Evolutionary conservation across 805 yeast species (phyloP), one percentile per base, ranked within the genome.

Genomic region (Candida dajiaensis): DNA sequence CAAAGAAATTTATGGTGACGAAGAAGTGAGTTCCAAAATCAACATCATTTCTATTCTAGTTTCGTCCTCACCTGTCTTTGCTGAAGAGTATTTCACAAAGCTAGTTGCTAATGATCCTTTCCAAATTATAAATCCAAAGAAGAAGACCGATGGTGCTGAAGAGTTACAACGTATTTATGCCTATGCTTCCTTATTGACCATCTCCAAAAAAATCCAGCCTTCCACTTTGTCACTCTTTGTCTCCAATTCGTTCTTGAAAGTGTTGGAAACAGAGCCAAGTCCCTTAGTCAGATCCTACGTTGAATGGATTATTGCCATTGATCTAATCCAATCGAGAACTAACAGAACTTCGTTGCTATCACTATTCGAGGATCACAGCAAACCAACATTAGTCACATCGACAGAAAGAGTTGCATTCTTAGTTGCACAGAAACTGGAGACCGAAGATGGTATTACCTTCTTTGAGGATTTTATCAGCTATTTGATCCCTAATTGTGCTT

Each of bases 261-360:
- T 68, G 9, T 66, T 87, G 12, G 68, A 73, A 38, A 64, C 68
- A 2, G 98, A 92, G 51, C 78, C 87, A 13, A 84, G 94, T 51
- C 97, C 97, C 0, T 67, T 81, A 40, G 85, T 80, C 6, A 74
- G 97, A 47, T 66, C 76, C 3, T 87, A 84, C 56, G 65, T 86
- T 45, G 97, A 90, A 58, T 90, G 96, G 96, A 68, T 83, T 13
- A 63, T 83, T 36, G 75, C 87, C 0, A 64, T 68, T 15, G 66
- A 71, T 19, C 59, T 79, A 41, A 49, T 67, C 13, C 56, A 57
- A n/a, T 58, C 50, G 38, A 38, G 39, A 1, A 28, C 39, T 2
- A 51, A 59, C 21, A 64, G 64, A 40, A 47, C 47, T 6, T 43
- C 43, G 18, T 29, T 67, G 3, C 65, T 68, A 38, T 43, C 47